These are phyloP conservation scores for Coelastrella sp. DNA, from an alignment of 139 green algal species.

Conservation along the genomic window DNA sequence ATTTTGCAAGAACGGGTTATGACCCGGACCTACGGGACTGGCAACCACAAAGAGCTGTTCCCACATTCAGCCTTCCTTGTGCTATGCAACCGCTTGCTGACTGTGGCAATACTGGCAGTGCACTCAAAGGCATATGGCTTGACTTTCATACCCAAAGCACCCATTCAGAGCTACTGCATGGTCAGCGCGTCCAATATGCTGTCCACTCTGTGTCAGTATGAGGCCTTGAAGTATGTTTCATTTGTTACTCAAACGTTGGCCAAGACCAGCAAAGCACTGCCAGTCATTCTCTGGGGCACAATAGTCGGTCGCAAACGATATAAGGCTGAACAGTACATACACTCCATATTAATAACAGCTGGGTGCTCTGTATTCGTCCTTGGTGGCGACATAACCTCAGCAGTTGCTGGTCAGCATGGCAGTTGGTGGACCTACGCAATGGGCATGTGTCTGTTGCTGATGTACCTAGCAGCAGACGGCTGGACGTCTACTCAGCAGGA, in stretches of 20 bases:
- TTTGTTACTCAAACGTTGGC: constrained; percentile 90
- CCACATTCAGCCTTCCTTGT: constrained; percentile 87
- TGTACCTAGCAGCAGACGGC: constrained; percentile 90
- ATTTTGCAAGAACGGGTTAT: constrained; percentile 89
- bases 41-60: constrained; percentile 70
- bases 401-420: neutral
- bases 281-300: constrained; percentile 92
- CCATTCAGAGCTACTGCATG: constrained; percentile 20
- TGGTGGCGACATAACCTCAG: constrained; percentile 32
- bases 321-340: constrained; percentile 73
- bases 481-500: constrained; percentile 96
- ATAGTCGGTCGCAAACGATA: constrained; percentile 81
- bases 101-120: constrained; percentile 54
- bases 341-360: constrained; percentile 70
- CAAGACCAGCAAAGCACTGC: constrained; percentile 95
- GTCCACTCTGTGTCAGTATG: constrained; percentile 81
- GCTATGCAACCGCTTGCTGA: constrained; percentile 82
- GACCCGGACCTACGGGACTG: constrained; percentile 64
- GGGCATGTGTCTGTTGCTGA: constrained; percentile 79
- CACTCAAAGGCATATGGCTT: neutral
- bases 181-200: constrained; percentile 30
- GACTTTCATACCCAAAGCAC: constrained; percentile 1
- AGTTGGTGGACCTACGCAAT: neutral
- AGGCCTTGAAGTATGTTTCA: constrained; percentile 92
- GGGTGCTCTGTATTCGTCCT: constrained; percentile 84